Evolutionary conservation across 23 red algal genomes (phyloP).

Genomic region (Gracilaria caudata): DNA sequence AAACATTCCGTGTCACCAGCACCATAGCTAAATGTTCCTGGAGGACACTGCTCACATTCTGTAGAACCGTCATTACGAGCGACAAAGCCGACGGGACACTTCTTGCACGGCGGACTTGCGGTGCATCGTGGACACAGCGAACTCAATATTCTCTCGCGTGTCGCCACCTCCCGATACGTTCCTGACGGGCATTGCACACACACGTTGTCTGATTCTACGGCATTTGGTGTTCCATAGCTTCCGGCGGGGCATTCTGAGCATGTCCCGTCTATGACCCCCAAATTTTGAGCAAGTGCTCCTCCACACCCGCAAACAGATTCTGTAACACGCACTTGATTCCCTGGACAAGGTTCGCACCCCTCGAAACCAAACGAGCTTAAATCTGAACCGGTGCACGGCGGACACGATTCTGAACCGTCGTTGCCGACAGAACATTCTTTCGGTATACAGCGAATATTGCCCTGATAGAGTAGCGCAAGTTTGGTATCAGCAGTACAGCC

Average conservation of each 20-base stretch:
- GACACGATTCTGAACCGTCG: neutral
- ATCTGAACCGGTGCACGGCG: neutral
- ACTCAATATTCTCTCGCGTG: neutral
- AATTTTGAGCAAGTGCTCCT: neutral
- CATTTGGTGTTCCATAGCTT: neutral
- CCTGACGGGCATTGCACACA: slow-evolving; percentile 20
- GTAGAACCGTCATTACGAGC: neutral
- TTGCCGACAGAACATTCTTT: neutral
- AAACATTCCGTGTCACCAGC: slow-evolving; percentile 24
- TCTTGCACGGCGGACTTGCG: neutral
- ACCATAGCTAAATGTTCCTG: slow-evolving; percentile 19
- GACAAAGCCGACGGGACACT: neutral
- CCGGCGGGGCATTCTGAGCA: slow-evolving; percentile 20
- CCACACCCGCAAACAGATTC: neutral
- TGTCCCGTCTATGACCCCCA: slow-evolving; percentile 3
- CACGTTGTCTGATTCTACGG: neutral
- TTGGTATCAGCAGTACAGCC: neutral
- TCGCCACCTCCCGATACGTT: slow-evolving; percentile 11
- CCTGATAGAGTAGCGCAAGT: neutral
- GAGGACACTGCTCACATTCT: slow-evolving; percentile 17
- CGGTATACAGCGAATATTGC: neutral
- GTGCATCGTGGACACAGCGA: neutral
- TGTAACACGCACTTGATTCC: neutral
- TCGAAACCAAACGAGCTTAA: neutral
- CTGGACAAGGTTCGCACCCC: neutral